These are phyloP conservation scores for Chenopodium quinoa DNA, from an alignment of 148 eudicot species.

Conservation along the genomic window DNA sequence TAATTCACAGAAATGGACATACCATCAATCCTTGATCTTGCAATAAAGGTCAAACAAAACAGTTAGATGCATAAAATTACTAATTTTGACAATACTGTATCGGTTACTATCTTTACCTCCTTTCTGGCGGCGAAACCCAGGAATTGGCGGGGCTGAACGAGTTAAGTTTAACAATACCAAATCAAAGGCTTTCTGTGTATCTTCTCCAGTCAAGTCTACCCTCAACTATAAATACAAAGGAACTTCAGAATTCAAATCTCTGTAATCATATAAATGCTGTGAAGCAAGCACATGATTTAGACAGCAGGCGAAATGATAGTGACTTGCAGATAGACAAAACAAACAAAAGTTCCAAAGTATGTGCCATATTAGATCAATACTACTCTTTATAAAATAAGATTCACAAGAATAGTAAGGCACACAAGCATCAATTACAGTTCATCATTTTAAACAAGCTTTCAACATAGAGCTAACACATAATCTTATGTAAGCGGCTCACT, in stretches of 20 bases:
- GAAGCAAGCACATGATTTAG: neutral
- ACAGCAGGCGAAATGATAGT: neutral
- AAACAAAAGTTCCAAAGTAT: neutral
- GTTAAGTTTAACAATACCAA: constrained; percentile 61
- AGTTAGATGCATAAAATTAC: neutral
- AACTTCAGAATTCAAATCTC: neutral
- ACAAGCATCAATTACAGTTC: neutral
- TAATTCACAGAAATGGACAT: neutral
- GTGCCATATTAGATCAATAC: neutral
- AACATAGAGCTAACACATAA: constrained; percentile 2
- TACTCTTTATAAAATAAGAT: neutral
- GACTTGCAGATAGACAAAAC: neutral
- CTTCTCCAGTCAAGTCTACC: constrained; percentile 70
- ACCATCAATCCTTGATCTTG: neutral
- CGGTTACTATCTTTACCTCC: constrained; percentile 55
- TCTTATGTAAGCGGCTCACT: constrained; percentile 35
- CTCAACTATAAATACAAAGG: constrained; percentile 46
- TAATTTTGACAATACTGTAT: neutral
- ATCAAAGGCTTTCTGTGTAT: constrained; percentile 68
- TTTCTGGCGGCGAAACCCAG: constrained; percentile 78
- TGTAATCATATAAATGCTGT: neutral
- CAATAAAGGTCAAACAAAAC: neutral
- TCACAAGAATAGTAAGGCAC: neutral
- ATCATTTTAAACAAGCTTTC: neutral
- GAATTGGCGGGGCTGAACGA: constrained; percentile 74